Percentiles rank a stretch among this genome's conserved stretches.
phyloP scores from a whole-genome alignment of 2,329 filamentous ascomycete species.

The Neofusicoccum parvum region DNA sequence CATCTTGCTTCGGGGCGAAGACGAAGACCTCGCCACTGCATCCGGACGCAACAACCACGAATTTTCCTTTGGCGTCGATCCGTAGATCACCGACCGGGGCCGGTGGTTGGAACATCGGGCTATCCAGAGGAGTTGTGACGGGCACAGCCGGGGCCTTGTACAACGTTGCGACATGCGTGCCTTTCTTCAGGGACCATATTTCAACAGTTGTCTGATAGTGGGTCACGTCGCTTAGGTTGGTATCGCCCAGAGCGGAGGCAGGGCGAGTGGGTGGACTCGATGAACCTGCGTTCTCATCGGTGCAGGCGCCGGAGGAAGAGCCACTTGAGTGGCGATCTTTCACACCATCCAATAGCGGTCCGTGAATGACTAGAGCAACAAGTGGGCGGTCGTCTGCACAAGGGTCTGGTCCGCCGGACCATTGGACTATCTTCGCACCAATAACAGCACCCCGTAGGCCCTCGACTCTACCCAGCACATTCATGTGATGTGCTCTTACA shows the following conservation, averaged over 20 bases:
- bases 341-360: conserved; percentile 62
- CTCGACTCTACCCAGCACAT: conserved; percentile 69
- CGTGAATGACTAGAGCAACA: conserved; percentile 78
- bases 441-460: conserved; percentile 79
- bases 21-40: conserved; percentile 85
- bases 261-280: conserved; percentile 41
- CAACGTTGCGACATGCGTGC: conserved; percentile 70
- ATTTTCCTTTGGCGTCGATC: conserved; percentile 72
- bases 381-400: conserved; percentile 66
- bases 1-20: conserved; percentile 47
- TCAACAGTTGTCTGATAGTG: conserved; percentile 87
- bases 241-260: conserved; percentile 33
- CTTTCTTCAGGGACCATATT: conserved; percentile 81
- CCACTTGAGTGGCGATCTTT: conserved; percentile 38
- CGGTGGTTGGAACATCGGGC: conserved; percentile 69
- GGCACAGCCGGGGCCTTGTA: conserved; percentile 68
- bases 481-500: conserved; percentile 71
- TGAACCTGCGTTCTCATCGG: conserved; percentile 35
- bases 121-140: conserved; percentile 58
- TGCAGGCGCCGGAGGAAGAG: conserved; percentile 36
- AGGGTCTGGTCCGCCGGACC: conserved; percentile 58
- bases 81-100: conserved; percentile 71
- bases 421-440: conserved; percentile 80
- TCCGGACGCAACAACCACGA: conserved; percentile 75
- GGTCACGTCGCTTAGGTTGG: conserved; percentile 46